Base-by-base conservation (phyloP, 768 basidiomycete species). In the Termitomyces sp. region DNA sequence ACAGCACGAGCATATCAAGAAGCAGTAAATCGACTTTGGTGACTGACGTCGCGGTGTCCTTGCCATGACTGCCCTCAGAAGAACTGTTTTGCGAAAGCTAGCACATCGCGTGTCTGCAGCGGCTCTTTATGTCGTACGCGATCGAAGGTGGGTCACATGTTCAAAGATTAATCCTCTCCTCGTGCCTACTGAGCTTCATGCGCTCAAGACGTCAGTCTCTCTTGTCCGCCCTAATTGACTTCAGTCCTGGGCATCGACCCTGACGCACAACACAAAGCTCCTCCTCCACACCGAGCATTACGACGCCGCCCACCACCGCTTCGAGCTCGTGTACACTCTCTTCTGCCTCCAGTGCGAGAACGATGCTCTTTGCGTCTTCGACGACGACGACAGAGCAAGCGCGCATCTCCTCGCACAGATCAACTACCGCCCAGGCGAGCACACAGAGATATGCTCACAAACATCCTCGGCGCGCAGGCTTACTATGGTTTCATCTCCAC, bases 271-370 rank as follows among this genome's bases (percentile, higher is more conserved):
- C 67, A 90, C 93, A 11, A 92, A 92, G 67, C 74, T 95, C n/a
- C 78, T 94, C 36, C 74, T 96, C 49, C 93, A 96, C 65, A 91
- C 87, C 1, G 94, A 95, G 67, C 87, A 87, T 58, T 92, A 94
- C 65, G 77, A 76, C 28, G 59, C 66, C 63, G 3, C 60, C 64
- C 69, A 73, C 62, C 72, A 41, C 20, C 43, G 4, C 43, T 86
- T 93, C 68, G 92, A 94, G 71, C 77, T 79, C 55, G 87, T 90
- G 2, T n/a, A n/a, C n/a, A n/a, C n/a, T n/a, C n/a, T n/a, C n/a
- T n/a, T 96, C 69, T 84, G 93, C 33, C 71, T 93, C n/a, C 88
- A 92, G 55, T 79, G 79, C 53, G 88, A 92, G 72, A 69, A 72
- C 1, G n/a, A n/a, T n/a, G n/a, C n/a, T n/a, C n/a, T n/a, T n/a